phyloP scores from a whole-genome alignment of 2,329 filamentous ascomycete genomes.

The Drechslerella coelobrocha region DNA sequence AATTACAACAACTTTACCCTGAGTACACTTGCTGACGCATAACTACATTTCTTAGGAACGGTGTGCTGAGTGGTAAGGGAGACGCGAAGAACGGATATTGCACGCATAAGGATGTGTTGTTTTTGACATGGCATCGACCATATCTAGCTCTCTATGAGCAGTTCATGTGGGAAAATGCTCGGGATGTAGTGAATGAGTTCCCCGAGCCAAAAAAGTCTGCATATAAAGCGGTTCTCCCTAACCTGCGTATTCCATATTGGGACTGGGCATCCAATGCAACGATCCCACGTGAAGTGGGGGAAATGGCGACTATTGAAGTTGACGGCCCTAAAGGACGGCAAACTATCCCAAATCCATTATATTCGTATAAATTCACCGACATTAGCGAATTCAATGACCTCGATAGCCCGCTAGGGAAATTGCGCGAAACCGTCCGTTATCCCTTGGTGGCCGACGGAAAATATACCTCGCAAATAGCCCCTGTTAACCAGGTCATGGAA shows the following conservation, averaged over 20 bases:
- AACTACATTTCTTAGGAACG: neutral
- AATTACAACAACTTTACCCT: neutral
- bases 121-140: constrained; percentile 82
- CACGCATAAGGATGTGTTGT: constrained; percentile 57
- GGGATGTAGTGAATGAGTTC: constrained; percentile 17
- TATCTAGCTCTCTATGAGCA: constrained; percentile 67
- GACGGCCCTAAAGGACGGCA: constrained; percentile 5
- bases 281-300: constrained; percentile 18
- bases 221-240: constrained; percentile 12
- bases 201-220: constrained; percentile 2
- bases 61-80: neutral
- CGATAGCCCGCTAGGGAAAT: neutral
- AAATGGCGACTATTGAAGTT: constrained; percentile 10
- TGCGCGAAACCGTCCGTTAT: constrained; percentile 13
- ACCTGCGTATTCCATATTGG: constrained; percentile 35
- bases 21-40: too few relatives aligned
- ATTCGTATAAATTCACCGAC: constrained; percentile 28
- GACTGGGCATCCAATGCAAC: constrained; percentile 34
- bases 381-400: constrained; percentile 5
- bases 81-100: constrained; percentile 9
- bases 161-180: constrained; percentile 12
- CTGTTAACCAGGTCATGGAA: constrained; percentile 22
- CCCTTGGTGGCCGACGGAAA: constrained; percentile 6
- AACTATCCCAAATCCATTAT: constrained; percentile 20
- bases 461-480: constrained; percentile 4